Evolutionary conservation across 768 basidiomycete species (phyloP), one percentile per base, ranked within the genome.

Genomic region (Pleurotus salmoneostramineus): DNA sequence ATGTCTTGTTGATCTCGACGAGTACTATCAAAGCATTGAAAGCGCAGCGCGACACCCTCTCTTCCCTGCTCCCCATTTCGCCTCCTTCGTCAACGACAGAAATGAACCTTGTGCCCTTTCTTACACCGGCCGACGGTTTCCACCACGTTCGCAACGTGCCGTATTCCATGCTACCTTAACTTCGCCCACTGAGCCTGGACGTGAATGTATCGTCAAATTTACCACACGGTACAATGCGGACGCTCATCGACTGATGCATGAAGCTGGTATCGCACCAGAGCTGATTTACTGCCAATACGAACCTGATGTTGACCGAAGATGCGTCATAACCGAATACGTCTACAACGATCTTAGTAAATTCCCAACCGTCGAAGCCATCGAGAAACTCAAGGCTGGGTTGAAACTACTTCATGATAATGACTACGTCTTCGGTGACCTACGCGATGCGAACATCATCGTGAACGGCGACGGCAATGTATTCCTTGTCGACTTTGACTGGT

Each of bases 391-490:
- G 33, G 31, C 7, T 36, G 35, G 36, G 5, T n/a, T 54, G 36
- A 40, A 15, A 15, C 37, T n/a, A 21, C 35, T 54, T 5, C 51
- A 54, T 40, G 51, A 12, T 7, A 14, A 37, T 7, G 37, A 35
- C 7, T 54, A 54, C 42, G 51, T 54, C 14, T 54, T 37, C n/a
- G 51, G 51, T 6, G 51, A 54, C 27, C 42, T 54, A 37, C 51
- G 51, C 51, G n/a, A 17, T 6, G 51, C 51, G 31, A 54, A 54
- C 21, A 40, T 54, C 21, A 7, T 54, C 51, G n/a, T 54, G 8
- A 37, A 54, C 42, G 35, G 7, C 33, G 12, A 14, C 21, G 14
- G 51, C 35, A 12, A 15, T 27, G 36, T 37, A 40, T 14, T 40
- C 14, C 15, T 54, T 3, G 40, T 54, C 31, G 51, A 54, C 51